A percentile compares a stretch with the other conserved stretches of the same genome.
phyloP scores from a whole-genome alignment of 2,329 filamentous ascomycete genomes.

The Diaporthe amygdali region DNA sequence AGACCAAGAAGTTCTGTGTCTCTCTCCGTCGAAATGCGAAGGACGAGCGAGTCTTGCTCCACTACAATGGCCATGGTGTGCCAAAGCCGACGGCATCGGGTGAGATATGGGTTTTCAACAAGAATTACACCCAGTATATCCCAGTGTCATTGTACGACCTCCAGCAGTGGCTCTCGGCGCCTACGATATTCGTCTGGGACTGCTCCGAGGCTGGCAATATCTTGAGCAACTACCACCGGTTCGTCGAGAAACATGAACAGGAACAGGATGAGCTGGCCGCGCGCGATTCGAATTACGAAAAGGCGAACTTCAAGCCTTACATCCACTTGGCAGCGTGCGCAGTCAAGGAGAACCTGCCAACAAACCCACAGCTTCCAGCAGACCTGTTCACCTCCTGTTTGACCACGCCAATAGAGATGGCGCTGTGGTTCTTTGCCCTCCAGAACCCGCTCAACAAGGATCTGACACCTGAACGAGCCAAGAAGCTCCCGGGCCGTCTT shows the following conservation, averaged over 20 bases:
- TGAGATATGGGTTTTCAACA: slow-evolving; percentile 99
- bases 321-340: slow-evolving; percentile 94
- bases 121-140: slow-evolving; percentile 98
- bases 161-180: slow-evolving; percentile 93
- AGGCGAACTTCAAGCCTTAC: slow-evolving; percentile 71
- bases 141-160: slow-evolving; percentile 94
- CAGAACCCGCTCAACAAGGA: slow-evolving; percentile 77
- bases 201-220: slow-evolving; percentile 97
- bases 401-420: slow-evolving; percentile 97
- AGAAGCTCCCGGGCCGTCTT: slow-evolving; percentile 86
- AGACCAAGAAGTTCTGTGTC: slow-evolving; percentile 95
- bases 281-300: slow-evolving; percentile 82
- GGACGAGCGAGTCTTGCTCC: slow-evolving; percentile 94
- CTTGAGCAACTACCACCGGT: slow-evolving; percentile 90
- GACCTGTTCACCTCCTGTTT: slow-evolving; percentile 96
- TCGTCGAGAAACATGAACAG: slow-evolving; percentile 91
- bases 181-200: slow-evolving; percentile 97
- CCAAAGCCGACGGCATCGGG: slow-evolving; percentile 94
- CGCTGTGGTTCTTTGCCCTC: slow-evolving; percentile 92
- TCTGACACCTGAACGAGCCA: slow-evolving; percentile 80
- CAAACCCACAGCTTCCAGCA: slow-evolving; percentile 89
- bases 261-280: slow-evolving; percentile 80
- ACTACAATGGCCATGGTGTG: slow-evolving; percentile 98
- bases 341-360: slow-evolving; percentile 90
- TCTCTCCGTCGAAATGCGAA: slow-evolving; percentile 91